Evolutionary conservation across 2,329 filamentous ascomycete species (phyloP).

Genomic region (Cladosporium sphaerospermum): DNA sequence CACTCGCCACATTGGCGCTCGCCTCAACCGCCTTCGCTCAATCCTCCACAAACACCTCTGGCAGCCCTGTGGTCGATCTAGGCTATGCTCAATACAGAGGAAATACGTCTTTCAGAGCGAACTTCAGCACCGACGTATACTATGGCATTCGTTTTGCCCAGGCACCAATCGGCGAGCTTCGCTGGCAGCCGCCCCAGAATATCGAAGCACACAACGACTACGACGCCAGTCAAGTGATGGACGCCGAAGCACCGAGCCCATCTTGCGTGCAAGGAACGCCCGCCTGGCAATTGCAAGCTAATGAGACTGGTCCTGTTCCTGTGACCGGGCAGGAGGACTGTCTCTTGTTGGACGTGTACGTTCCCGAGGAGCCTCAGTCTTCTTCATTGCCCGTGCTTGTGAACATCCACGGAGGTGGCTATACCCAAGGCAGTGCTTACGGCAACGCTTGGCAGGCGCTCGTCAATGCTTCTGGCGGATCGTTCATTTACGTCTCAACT

Average conservation of each 20-base stretch:
- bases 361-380: conserved; percentile 30
- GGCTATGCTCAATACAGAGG: conserved; percentile 10
- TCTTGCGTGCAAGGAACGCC: conserved; percentile 8
- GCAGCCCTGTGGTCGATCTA: not conserved
- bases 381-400: conserved; percentile 25
- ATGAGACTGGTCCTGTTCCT: not conserved
- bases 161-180: conserved; percentile 24
- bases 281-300: conserved; percentile 1
- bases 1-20: not conserved
- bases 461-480: conserved; percentile 27
- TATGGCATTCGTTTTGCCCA: conserved; percentile 26
- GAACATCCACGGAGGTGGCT: conserved; percentile 35
- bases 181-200: conserved; percentile 28
- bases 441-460: conserved; percentile 17
- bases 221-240: conserved; percentile 15
- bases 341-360: conserved; percentile 36
- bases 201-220: conserved; percentile 23
- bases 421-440: conserved; percentile 24
- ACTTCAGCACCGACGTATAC: conserved; percentile 6
- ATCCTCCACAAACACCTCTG: not conserved
- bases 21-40: not conserved
- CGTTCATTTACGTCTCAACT: conserved; percentile 27
- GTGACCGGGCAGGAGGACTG: conserved; percentile 32
- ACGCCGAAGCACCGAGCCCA: conserved; percentile 18
- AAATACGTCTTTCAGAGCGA: not conserved